Conservation (phyloP, 495 filamentous ascomycete species). For the Aspergillus sclerotiicarbonarius region DNA sequence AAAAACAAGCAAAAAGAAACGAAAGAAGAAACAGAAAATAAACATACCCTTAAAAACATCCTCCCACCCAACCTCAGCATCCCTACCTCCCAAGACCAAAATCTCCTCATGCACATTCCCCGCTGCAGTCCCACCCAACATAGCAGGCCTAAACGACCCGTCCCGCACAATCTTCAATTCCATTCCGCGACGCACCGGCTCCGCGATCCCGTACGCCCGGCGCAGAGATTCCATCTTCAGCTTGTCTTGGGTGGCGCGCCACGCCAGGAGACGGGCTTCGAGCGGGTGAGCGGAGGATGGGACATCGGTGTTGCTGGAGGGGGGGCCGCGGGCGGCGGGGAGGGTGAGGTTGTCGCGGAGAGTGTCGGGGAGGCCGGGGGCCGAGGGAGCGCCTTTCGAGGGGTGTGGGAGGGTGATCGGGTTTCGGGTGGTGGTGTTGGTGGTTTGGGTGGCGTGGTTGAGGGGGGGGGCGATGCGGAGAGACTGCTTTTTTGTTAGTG, state of each 20-base stretch:
- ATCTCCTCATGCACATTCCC: slow-evolving; percentile 73
- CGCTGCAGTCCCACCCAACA: slow-evolving; percentile 41
- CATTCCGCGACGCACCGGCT: slow-evolving; percentile 92
- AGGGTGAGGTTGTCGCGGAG: slow-evolving; percentile 75
- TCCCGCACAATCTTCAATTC: slow-evolving; percentile 79
- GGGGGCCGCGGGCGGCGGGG: slow-evolving; percentile 42
- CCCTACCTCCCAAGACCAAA: slow-evolving; percentile 64
- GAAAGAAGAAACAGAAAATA: slow-evolving; percentile 11
- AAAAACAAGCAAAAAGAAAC: slow-evolving; percentile 6
- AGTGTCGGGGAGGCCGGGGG: slow-evolving; percentile 86
- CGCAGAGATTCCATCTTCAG: slow-evolving; percentile 85
- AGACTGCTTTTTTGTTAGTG: slow-evolving; percentile 54
- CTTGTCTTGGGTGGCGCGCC: slow-evolving; percentile 79
- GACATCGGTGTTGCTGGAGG: slow-evolving; percentile 40
- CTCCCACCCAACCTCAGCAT: slow-evolving; percentile 79
- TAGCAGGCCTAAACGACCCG: slow-evolving; percentile 51
- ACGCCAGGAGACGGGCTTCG: slow-evolving; percentile 79
- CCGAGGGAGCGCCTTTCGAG: slow-evolving; percentile 74
- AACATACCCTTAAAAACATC: slow-evolving; percentile 70
- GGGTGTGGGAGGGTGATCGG: slow-evolving; percentile 33
- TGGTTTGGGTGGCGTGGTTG: slow-evolving; percentile 54
- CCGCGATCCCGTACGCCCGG: slow-evolving; percentile 85
- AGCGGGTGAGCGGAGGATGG: slow-evolving; percentile 77
- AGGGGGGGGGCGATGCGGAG: slow-evolving; percentile 80
- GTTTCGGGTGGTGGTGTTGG: slow-evolving; percentile 52